Evolutionary conservation across 1,284 basidiomycete species (phyloP).

Genomic region (Apiotrichum sp.): DNA sequence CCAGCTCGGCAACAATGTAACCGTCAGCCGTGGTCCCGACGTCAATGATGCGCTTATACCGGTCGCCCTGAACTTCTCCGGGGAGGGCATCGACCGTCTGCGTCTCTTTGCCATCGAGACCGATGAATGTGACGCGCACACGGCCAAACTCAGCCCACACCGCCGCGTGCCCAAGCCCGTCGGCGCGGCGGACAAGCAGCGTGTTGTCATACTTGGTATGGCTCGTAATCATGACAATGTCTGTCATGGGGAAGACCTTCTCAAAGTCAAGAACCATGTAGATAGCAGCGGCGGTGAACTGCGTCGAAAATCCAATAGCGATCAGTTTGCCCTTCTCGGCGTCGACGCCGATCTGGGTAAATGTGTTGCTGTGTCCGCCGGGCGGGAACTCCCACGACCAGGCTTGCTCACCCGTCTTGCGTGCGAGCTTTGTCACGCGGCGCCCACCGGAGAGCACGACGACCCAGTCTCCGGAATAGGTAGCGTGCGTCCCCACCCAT

Average conservation of each 20-base stretch:
- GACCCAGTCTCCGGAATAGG: constrained; percentile 37
- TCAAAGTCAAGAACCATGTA: constrained; percentile 55
- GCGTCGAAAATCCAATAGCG: constrained; percentile 59
- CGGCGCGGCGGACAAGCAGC: constrained; percentile 23
- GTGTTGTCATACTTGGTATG: constrained; percentile 45
- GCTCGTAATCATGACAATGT: constrained; percentile 55
- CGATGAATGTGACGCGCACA: constrained; percentile 42
- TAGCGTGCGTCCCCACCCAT: constrained; percentile 50
- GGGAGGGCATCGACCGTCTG: constrained; percentile 54
- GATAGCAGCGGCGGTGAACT: constrained; percentile 50
- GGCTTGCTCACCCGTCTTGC: constrained; percentile 22
- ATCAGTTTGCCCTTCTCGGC: constrained; percentile 58
- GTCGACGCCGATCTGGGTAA: constrained; percentile 58
- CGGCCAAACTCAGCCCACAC: constrained; percentile 64
- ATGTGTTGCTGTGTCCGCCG: constrained; percentile 48
- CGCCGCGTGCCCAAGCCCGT: constrained; percentile 43
- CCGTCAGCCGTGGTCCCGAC: constrained; percentile 38
- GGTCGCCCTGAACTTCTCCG: constrained; percentile 17
- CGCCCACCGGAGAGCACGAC: constrained; percentile 35
- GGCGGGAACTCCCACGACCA: constrained; percentile 40
- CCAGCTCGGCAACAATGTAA: constrained; percentile 47
- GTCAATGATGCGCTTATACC: constrained; percentile 29
- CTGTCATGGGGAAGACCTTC: constrained; percentile 54
- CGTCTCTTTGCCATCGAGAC: constrained; percentile 40
- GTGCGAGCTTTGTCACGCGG: constrained; percentile 29